These are phyloP conservation scores for Astrocystis sublimbata DNA, from an alignment of 495 filamentous ascomycete genomes.

Conservation along the genomic window DNA sequence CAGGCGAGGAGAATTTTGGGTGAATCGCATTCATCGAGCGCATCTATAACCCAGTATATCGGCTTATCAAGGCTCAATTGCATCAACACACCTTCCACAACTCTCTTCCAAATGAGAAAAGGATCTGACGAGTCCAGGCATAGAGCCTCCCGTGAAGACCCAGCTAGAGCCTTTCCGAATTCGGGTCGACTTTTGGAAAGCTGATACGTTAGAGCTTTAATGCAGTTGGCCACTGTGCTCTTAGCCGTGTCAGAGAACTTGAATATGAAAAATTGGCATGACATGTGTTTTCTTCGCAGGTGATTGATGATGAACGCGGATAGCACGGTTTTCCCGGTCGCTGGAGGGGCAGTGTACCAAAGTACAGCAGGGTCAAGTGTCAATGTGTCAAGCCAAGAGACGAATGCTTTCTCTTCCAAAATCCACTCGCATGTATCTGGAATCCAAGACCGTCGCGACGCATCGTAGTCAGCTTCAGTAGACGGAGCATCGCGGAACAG, in stretches of 20 bases:
- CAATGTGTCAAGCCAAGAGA: constrained; percentile 23
- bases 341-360: constrained; percentile 36
- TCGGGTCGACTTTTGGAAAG: constrained; percentile 21
- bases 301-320: constrained; percentile 36
- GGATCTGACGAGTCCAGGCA: constrained; percentile 6
- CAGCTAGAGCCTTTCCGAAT: neutral
- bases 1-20: constrained; percentile 22
- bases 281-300: constrained; percentile 20
- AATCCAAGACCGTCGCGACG: constrained; percentile 40
- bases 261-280: constrained; percentile 42
- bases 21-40: constrained; percentile 37
- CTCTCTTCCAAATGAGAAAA: constrained; percentile 23
- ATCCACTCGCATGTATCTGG: constrained; percentile 43
- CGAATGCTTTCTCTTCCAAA: constrained; percentile 23
- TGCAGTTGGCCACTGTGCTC: constrained; percentile 17
- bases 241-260: constrained; percentile 26
- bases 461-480: constrained; percentile 33
- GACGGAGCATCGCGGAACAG: constrained; percentile 26
- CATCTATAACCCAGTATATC: constrained; percentile 42
- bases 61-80: constrained; percentile 23
- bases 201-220: constrained; percentile 39
- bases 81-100: constrained; percentile 26
- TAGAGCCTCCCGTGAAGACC: neutral
- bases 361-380: constrained; percentile 20
- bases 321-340: constrained; percentile 40